Percentiles rank a stretch among this genome's conserved stretches.
Conservation (phyloP, 2,329 filamentous ascomycete species). For the Alternaria conjuncta region DNA sequence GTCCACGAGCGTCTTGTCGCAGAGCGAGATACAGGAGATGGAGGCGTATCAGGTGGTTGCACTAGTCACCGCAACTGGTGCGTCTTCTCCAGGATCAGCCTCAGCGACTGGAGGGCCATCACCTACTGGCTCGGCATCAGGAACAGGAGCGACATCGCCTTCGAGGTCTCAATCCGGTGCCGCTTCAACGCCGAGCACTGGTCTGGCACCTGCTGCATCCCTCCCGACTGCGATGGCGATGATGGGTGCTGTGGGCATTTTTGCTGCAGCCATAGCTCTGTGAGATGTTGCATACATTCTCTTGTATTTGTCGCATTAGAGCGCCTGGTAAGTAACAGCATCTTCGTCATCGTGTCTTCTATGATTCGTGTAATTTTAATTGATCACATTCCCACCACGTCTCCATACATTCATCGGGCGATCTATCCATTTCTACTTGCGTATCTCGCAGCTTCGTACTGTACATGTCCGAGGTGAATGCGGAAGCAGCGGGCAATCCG, state of each 20-base stretch:
- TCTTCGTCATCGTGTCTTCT: background rate
- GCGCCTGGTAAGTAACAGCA: background rate
- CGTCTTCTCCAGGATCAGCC: slow-evolving; percentile 7
- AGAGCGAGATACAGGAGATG: slow-evolving; percentile 13
- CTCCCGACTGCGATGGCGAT: slow-evolving; percentile 28
- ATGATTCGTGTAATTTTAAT: background rate
- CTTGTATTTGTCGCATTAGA: background rate
- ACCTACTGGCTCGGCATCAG: background rate
- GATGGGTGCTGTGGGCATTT: slow-evolving; percentile 29
- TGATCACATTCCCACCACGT: background rate
- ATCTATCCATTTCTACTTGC: background rate
- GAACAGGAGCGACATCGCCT: slow-evolving; percentile 10
- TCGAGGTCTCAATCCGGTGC: slow-evolving; percentile 17
- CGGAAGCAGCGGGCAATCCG: background rate
- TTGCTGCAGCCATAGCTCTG: slow-evolving; percentile 33
- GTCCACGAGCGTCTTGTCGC: slow-evolving; percentile 5
- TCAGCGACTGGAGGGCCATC: background rate
- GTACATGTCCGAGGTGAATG: background rate
- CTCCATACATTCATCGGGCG: background rate
- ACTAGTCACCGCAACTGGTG: slow-evolving; percentile 20
- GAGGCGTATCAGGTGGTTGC: slow-evolving; percentile 12
- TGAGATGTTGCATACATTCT: slow-evolving; percentile 7
- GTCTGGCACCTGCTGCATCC: slow-evolving; percentile 24
- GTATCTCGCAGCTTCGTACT: background rate
- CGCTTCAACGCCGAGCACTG: slow-evolving; percentile 15